Conservation (phyloP, 345 rosid species). For the Eucalyptus grandis region DNA sequence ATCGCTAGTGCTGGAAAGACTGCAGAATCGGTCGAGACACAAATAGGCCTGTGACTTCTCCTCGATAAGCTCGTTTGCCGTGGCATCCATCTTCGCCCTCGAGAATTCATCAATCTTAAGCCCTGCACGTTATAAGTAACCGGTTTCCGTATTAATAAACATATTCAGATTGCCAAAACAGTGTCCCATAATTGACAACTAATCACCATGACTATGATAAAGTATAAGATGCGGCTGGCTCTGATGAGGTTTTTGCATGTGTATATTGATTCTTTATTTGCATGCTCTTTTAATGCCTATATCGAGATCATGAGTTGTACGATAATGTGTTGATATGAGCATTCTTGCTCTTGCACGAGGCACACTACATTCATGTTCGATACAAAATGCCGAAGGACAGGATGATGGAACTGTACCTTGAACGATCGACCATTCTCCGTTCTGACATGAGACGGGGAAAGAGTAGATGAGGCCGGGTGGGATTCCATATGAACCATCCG, state of each 20-base stretch:
- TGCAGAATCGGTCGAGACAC: constrained; percentile 7
- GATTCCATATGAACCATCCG: constrained; percentile 83
- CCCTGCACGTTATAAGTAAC: constrained; percentile 4
- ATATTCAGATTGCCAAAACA: background rate
- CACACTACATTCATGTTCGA: background rate
- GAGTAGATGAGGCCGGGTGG: constrained; percentile 69
- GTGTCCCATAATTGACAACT: background rate
- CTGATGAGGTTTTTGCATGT: background rate
- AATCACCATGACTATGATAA: background rate
- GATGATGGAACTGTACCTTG: constrained; percentile 17
- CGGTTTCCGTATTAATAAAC: background rate
- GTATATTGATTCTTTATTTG: background rate
- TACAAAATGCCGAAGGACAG: background rate
- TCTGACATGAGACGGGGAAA: constrained; percentile 64
- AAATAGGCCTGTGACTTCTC: constrained; percentile 64
- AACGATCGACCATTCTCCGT: constrained; percentile 71
- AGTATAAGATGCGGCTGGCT: background rate
- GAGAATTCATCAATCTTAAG: constrained; percentile 59
- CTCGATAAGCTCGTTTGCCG: constrained; percentile 62
- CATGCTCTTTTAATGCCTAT: background rate
- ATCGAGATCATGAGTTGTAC: background rate
- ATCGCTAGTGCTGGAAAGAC: background rate
- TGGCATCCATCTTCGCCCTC: constrained; percentile 65
- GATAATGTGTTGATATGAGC: background rate
- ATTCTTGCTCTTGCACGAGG: background rate